Conservation (phyloP, 306 rosid genomes). For the Corylus heterophylla region DNA sequence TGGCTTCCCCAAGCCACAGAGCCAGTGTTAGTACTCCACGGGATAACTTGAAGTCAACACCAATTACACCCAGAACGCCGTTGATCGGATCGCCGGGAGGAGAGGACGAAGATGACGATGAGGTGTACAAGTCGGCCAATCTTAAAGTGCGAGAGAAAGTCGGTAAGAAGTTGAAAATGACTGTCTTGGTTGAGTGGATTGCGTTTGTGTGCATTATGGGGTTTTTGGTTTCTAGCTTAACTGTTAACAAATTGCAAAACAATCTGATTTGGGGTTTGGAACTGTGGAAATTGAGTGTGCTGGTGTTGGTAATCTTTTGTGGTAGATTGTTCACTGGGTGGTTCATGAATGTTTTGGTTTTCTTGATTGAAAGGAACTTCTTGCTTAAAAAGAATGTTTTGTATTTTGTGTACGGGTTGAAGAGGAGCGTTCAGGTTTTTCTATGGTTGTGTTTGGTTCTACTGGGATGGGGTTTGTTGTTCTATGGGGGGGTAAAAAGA, state of each 20-base stretch:
- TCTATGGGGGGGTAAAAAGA: conserved; percentile 48
- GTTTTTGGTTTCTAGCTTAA: conserved; percentile 48
- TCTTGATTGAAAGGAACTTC: conserved; percentile 67
- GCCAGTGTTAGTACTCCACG: conserved; percentile 25
- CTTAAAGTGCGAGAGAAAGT: conserved; percentile 44
- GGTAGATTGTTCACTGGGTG: conserved; percentile 74
- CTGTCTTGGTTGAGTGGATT: conserved; percentile 41
- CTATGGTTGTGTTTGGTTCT: conserved; percentile 73
- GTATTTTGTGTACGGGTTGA: conserved; percentile 77
- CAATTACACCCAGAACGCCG: conserved; percentile 56
- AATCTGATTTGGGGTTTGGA: conserved; percentile 51
- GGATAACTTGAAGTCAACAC: conserved; percentile 29
- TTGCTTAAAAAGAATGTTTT: conserved; percentile 73
- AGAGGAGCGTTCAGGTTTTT: conserved; percentile 67
- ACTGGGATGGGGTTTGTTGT: conserved; percentile 63
- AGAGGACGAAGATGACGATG: conserved; percentile 72
- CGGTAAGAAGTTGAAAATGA: conserved; percentile 40
- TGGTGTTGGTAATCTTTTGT: conserved; percentile 58
- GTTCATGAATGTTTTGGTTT: conserved; percentile 62
- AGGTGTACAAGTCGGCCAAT: conserved; percentile 63
- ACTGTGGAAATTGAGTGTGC: conserved; percentile 74
- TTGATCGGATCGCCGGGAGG: conserved; percentile 38
- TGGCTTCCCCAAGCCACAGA: conserved; percentile 36
- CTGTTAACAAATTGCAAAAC: conserved; percentile 29
- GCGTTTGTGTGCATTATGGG: conserved; percentile 48